Base-by-base conservation (phyloP, 1,284 basidiomycete genomes). In the Pyrrhoderma lamaoense region DNA sequence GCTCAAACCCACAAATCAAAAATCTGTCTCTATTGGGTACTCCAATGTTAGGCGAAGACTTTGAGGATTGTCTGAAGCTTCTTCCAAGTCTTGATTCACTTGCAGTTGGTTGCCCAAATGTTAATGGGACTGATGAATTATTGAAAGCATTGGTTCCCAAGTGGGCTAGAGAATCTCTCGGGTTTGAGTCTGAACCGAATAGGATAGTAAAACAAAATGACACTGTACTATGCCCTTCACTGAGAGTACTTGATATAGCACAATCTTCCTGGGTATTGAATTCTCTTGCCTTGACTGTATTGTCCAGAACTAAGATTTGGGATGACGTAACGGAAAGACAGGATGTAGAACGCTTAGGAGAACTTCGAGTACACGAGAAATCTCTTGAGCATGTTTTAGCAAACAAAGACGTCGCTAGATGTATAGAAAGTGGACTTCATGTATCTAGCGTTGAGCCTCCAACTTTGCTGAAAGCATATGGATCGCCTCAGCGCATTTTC, bases 1-100 rank as follows among this genome's bases (percentile, higher is more conserved):
- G 52, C 23, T 53, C 52, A 16, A 21, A 38, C 2, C 47, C 47
- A 2, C 19, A 27, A 8, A 31, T 53, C n/a, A 42, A 49, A n/a
- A 19, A 21, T 8, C 42, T 53, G 11, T 31, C 27, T 11, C 11
- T 52, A 13, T n/a, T 34, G 18, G 45, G 45, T 5, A 47, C 45
- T 9, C 45, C 51, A 7, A 50, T 50, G 49, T 18, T 25, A 23
- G 47, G 39, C 5, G 45, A 37, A 22, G 40, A 42, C 23, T 42
- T 47, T 21, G n/a, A 42, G 1, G 31, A 37, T 8, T 52, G 45
- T 31, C 25, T 52, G 2, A 19, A 37, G 8, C n/a, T 43, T 14
- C 35, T 45, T 22, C 49, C 42, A n/a, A 22, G 21, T 14, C 16
- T 51, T 21, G 35, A 36, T 9, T 16, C 31, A 18, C n/a, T 51